Conservation (phyloP, 2,329 filamentous ascomycete genomes). For the Claviceps cyperi region DNA sequence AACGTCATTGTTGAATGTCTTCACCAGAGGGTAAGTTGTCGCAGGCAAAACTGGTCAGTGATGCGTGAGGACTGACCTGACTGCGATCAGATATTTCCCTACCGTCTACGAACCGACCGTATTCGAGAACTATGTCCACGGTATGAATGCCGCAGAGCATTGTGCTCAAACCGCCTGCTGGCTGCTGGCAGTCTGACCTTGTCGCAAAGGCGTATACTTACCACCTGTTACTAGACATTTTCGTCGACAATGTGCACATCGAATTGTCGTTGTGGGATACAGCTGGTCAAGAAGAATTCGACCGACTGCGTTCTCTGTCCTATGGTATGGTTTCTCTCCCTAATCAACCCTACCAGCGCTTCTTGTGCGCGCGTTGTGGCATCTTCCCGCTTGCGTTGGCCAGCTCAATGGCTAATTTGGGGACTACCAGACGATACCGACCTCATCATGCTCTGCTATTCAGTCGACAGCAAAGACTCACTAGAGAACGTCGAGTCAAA, state of each 20-base stretch:
- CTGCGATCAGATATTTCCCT: constrained; percentile 63
- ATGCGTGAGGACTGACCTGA: not conserved
- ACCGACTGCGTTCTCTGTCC: constrained; percentile 83
- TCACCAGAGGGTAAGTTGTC: constrained; percentile 73
- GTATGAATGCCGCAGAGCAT: constrained; percentile 35
- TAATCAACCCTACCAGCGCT: not conserved
- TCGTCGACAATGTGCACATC: constrained; percentile 93
- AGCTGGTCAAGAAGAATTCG: constrained; percentile 97
- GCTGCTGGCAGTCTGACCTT: not conserved
- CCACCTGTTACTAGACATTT: constrained; percentile 55
- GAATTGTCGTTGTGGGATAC: constrained; percentile 98
- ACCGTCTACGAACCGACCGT: constrained; percentile 97
- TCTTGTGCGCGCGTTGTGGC: not conserved
- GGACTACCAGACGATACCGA: constrained; percentile 60
- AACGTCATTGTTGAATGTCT: constrained; percentile 93
- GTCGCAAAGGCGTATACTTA: not conserved
- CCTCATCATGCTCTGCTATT: constrained; percentile 97
- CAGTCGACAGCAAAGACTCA: constrained; percentile 88
- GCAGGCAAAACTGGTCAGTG: not conserved
- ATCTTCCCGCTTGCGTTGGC: not conserved
- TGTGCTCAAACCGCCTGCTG: not conserved
- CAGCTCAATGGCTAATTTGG: constrained; percentile 4
- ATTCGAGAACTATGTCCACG: constrained; percentile 98
- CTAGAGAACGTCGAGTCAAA: constrained; percentile 98
- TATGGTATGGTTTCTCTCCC: constrained; percentile 45